These are phyloP conservation scores for Chenopodium suecicum DNA, from an alignment of 148 eudicot species.

Conservation along the genomic window DNA sequence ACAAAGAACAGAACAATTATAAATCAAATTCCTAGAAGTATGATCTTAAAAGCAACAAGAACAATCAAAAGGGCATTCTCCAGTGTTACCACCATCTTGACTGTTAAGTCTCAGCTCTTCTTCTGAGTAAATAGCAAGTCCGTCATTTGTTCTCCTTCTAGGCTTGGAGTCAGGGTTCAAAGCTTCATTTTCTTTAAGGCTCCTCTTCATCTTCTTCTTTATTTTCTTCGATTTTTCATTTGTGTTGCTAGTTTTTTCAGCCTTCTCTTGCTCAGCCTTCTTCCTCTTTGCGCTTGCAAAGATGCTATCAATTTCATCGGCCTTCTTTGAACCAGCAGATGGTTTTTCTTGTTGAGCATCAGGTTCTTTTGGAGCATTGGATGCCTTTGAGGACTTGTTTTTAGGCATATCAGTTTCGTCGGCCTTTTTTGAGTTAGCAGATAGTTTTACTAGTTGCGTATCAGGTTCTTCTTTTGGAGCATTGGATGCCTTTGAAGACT, in stretches of 20 bases:
- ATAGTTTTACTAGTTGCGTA: not conserved
- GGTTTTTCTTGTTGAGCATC: not conserved
- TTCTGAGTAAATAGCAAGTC: constrained; percentile 50
- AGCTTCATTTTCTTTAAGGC: constrained; percentile 21
- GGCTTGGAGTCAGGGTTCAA: constrained; percentile 27
- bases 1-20: not conserved
- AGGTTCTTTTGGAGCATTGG: too few species aligned
- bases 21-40: constrained; percentile 19
- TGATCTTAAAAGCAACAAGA: constrained; percentile 62
- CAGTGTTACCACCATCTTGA: constrained; percentile 64
- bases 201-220: constrained; percentile 26
- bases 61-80: constrained; percentile 79
- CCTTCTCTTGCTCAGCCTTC: not conserved
- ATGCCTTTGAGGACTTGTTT: too few species aligned
- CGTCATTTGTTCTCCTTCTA: constrained; percentile 64
- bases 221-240: constrained; percentile 26
- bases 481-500: too few species aligned
- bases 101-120: constrained; percentile 67
- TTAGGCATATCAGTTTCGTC: too few species aligned
- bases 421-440: too few species aligned
- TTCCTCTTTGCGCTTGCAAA: too few species aligned
- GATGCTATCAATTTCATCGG: too few species aligned
- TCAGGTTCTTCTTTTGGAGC: not conserved
- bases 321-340: too few species aligned
- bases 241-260: constrained; percentile 13